A percentile compares a stretch with the other conserved stretches of the same genome.
phyloP scores from a whole-genome alignment of 371 early-diverging fungal species.

The Mucor racemosus region DNA sequence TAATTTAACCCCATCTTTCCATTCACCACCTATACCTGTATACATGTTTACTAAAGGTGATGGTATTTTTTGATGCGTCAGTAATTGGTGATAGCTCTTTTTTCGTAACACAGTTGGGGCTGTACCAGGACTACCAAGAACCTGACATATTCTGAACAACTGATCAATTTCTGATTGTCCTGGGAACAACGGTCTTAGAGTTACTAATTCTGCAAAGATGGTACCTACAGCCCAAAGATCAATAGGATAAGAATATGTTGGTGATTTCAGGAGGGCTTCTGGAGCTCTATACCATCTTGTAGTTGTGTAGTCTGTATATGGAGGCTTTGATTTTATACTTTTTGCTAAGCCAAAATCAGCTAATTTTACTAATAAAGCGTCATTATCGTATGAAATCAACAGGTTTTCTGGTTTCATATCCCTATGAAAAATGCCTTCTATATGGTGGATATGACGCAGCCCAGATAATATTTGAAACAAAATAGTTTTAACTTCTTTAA shows the following conservation, averaged over 20 bases:
- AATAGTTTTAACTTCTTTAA: conserved; percentile 6
- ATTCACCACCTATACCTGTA: conserved; percentile 55
- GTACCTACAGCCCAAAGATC: conserved; percentile 99
- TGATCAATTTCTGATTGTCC: conserved; percentile 93
- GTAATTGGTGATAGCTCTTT: not conserved
- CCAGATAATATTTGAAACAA: conserved; percentile 84
- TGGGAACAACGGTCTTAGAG: conserved; percentile 88
- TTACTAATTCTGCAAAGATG: conserved; percentile 89
- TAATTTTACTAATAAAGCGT: conserved; percentile 71
- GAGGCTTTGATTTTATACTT: conserved; percentile 81
- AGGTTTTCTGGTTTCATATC: conserved; percentile 95
- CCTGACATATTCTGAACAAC: conserved; percentile 71
- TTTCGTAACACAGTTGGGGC: not conserved
- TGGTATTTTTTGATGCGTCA: not conserved
- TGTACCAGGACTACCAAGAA: conserved; percentile 60
- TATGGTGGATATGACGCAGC: conserved; percentile 84
- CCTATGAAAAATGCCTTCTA: conserved; percentile 87
- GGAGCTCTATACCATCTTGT: conserved; percentile 99
- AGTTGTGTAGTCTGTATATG: conserved; percentile 91
- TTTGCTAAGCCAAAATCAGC: conserved; percentile 95
- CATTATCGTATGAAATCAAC: conserved; percentile 45
- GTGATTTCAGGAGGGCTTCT: conserved; percentile 89
- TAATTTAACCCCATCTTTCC: conserved; percentile 71
- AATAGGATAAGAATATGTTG: conserved; percentile 89
- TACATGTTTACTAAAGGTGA: conserved; percentile 1